Percentiles rank a stretch among this genome's conserved stretches.
Evolutionary conservation across 352 stramenopile genomes (phyloP).

Genomic region (Pythium utonaiense): DNA sequence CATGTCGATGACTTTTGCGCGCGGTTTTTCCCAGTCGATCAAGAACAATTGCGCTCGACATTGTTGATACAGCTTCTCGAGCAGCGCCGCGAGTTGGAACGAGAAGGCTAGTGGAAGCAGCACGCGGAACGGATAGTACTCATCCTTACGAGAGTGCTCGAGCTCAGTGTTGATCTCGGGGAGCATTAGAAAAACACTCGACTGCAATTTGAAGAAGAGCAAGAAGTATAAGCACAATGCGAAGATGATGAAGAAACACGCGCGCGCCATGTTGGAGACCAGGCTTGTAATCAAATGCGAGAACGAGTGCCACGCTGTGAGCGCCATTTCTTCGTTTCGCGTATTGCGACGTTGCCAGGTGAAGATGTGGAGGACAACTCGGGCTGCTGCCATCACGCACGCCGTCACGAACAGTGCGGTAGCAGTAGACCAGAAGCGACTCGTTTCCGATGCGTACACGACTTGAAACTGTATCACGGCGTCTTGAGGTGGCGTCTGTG

Average conservation of each 20-base stretch:
- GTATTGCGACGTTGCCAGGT: slow-evolving; percentile 86
- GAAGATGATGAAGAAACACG: slow-evolving; percentile 62
- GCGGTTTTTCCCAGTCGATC: slow-evolving; percentile 93
- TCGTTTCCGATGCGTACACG: slow-evolving; percentile 84
- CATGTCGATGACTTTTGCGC: slow-evolving; percentile 54
- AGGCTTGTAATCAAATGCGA: slow-evolving; percentile 33
- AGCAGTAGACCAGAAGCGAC: slow-evolving; percentile 73
- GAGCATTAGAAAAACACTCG: slow-evolving; percentile 84
- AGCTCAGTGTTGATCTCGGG: slow-evolving; percentile 57
- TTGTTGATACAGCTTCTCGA: slow-evolving; percentile 76
- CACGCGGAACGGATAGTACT: slow-evolving; percentile 87
- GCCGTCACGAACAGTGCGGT: slow-evolving; percentile 67
- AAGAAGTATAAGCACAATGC: slow-evolving; percentile 87
- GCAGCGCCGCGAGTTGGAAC: slow-evolving; percentile 76
- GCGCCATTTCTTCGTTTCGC: slow-evolving; percentile 56
- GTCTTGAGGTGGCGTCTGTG: slow-evolving; percentile 23
- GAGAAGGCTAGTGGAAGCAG: slow-evolving; percentile 79
- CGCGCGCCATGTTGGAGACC: slow-evolving; percentile 39
- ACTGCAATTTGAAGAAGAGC: slow-evolving; percentile 94
- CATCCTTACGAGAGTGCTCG: slow-evolving; percentile 49
- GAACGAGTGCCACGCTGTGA: slow-evolving; percentile 48
- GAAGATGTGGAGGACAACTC: slow-evolving; percentile 74
- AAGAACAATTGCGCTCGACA: slow-evolving; percentile 86
- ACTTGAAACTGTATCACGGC: slow-evolving; percentile 63
- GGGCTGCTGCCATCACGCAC: slow-evolving; percentile 46